Percentiles rank a stretch among this genome's conserved stretches.
phyloP scores from a whole-genome alignment of 2,329 filamentous ascomycete species.

The Sporothrix protearum region DNA sequence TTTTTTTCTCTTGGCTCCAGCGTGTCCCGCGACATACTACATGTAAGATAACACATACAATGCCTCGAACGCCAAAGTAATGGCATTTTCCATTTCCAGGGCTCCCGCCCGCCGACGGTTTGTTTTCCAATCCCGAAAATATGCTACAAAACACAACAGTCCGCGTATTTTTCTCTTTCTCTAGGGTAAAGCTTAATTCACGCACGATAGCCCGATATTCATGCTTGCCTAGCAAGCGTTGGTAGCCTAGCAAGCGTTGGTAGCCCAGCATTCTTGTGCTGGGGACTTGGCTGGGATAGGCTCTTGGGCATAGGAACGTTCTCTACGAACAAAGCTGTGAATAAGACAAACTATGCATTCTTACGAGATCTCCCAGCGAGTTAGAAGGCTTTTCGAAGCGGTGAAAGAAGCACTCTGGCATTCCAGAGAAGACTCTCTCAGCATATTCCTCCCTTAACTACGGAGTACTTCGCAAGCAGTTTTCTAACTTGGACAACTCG shows the following conservation, averaged over 20 bases:
- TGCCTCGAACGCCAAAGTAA: not conserved
- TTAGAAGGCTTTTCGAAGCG: constrained; percentile 6
- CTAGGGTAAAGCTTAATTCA: constrained; percentile 7
- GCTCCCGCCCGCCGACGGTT: not conserved
- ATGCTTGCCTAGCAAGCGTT: not conserved
- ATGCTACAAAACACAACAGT: not conserved
- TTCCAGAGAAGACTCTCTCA: not conserved
- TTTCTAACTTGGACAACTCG: not conserved
- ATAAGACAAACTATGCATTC: not conserved
- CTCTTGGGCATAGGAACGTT: not conserved
- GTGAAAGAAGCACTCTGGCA: not conserved
- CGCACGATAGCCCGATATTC: not conserved
- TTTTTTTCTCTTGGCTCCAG: not conserved
- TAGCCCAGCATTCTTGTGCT: not conserved
- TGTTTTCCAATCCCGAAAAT: not conserved
- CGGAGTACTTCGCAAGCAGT: not conserved
- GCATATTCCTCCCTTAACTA: not conserved
- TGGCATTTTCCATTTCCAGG: not conserved
- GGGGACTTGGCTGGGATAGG: not conserved
- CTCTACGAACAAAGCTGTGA: not conserved
- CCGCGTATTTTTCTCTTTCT: not conserved
- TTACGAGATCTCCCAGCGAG: not conserved
- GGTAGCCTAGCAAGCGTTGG: not conserved
- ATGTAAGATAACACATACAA: no score
- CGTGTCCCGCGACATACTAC: not conserved